Evolutionary conservation across 2,329 filamentous ascomycete genomes (phyloP).

Genomic region (Zasmidium cellare): DNA sequence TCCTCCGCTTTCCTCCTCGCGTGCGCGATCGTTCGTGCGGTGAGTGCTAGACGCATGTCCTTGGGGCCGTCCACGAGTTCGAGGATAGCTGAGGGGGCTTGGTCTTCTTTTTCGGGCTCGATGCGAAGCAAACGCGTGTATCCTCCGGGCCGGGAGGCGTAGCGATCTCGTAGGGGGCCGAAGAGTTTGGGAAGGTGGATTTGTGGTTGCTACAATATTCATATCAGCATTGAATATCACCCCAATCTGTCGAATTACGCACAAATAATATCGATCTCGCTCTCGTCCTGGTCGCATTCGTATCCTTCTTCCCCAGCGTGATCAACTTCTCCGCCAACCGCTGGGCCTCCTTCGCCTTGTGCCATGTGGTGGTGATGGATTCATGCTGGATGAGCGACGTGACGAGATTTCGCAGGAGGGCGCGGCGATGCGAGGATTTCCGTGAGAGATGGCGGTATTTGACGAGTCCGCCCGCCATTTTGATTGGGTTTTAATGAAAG

Average conservation of each 20-base stretch:
- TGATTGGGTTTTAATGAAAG: constrained; percentile 2
- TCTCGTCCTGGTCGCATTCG: constrained; percentile 71
- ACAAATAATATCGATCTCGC: constrained; percentile 80
- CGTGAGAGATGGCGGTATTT: constrained; percentile 90
- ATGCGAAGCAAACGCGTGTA: constrained; percentile 94
- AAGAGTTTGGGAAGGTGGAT: constrained; percentile 77
- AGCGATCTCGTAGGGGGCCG: constrained; percentile 76
- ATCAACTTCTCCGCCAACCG: constrained; percentile 91
- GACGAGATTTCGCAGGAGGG: constrained; percentile 91
- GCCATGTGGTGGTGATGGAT: constrained; percentile 90
- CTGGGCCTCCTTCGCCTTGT: constrained; percentile 97
- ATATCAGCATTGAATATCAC: neutral
- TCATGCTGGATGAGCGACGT: constrained; percentile 93
- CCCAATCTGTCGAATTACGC: too few species aligned
- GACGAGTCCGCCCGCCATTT: constrained; percentile 81
- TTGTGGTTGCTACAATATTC: constrained; percentile 13
- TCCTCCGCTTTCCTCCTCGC: constrained; percentile 15
- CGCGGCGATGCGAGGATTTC: constrained; percentile 81
- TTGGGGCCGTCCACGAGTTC: constrained; percentile 92
- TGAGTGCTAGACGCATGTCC: constrained; percentile 94
- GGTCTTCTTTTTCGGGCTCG: constrained; percentile 83
- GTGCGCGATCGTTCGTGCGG: constrained; percentile 77
- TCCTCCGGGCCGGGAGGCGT: constrained; percentile 76
- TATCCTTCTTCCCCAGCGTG: constrained; percentile 90
- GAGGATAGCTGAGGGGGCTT: constrained; percentile 85